Conservation (phyloP, 108 stramenopile species). For the Stephanodiscus minutulus region DNA sequence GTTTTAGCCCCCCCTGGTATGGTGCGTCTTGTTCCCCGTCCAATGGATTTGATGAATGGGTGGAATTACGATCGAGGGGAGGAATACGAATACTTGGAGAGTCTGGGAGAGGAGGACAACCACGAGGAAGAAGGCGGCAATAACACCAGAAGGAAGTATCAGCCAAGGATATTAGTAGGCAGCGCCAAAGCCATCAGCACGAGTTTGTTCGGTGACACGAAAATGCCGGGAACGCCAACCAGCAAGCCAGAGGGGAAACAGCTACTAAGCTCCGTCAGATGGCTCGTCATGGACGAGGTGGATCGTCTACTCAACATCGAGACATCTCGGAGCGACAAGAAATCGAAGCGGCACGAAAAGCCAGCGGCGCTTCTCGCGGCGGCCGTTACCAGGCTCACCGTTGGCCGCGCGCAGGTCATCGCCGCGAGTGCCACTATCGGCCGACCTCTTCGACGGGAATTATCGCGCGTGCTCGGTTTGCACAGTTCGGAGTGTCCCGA, state of each 20-base stretch:
- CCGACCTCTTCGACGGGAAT: slow-evolving; percentile 84
- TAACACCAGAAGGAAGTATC: slow-evolving; percentile 11
- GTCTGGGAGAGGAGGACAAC: slow-evolving; percentile 35
- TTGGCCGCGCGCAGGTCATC: slow-evolving; percentile 79
- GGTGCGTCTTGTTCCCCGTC: slow-evolving; percentile 75
- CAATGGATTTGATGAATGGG: slow-evolving; percentile 69
- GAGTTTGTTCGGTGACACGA: slow-evolving; percentile 70
- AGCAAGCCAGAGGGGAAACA: slow-evolving; percentile 77
- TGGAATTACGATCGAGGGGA: slow-evolving; percentile 35
- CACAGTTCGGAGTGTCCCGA: slow-evolving; percentile 76
- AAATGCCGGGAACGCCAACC: slow-evolving; percentile 80
- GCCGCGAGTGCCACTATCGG: slow-evolving; percentile 95
- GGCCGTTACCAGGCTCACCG: slow-evolving; percentile 66
- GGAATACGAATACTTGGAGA: slow-evolving; percentile 51
- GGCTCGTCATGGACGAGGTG: slow-evolving; percentile 85
- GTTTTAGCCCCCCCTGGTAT: slow-evolving; percentile 86
- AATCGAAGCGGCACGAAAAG: slow-evolving; percentile 71
- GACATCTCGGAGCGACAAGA: slow-evolving; percentile 46
- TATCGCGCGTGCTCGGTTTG: slow-evolving; percentile 84
- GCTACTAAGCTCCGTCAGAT: slow-evolving; percentile 58
- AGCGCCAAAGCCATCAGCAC: slow-evolving; percentile 79
- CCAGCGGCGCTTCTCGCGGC: slow-evolving; percentile 83
- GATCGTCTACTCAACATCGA: slow-evolving; percentile 71
- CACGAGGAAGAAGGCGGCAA: slow-evolving; percentile 23
- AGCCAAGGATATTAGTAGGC: slow-evolving; percentile 75